Conservation (phyloP, 148 eudicot genomes). For the Agrostemma githago region DNA sequence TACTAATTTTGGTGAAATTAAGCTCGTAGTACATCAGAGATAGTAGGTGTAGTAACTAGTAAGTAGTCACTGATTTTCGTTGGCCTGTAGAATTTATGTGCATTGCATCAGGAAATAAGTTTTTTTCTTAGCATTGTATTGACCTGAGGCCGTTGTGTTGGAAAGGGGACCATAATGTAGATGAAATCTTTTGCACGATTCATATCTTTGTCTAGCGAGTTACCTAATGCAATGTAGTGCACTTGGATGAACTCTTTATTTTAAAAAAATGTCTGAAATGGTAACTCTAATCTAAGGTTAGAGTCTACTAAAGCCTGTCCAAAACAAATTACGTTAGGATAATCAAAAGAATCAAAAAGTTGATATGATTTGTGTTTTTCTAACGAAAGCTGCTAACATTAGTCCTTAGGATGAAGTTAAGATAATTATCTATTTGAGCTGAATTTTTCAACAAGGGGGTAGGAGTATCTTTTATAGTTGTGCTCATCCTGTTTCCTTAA, state of each 20-base stretch:
- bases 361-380: not conserved
- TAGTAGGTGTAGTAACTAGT: not conserved
- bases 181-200: not conserved
- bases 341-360: too few relatives aligned
- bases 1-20: not conserved
- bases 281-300: not conserved
- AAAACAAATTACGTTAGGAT: not conserved
- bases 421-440: not conserved
- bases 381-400: too few relatives aligned
- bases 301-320: not conserved
- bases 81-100: not conserved
- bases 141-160: not conserved
- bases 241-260: not conserved
- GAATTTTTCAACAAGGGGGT: not conserved
- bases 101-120: not conserved
- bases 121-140: not conserved
- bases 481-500: too few relatives aligned
- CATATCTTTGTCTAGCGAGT: not conserved
- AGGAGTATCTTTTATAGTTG: too few relatives aligned
- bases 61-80: too few relatives aligned
- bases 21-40: not conserved
- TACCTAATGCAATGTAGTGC: not conserved
- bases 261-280: not conserved
- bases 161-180: not conserved
- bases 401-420: not conserved